Percentiles rank a stretch among this genome's conserved stretches.
These are phyloP conservation scores for Oryza australiensis DNA, from an alignment of 176 grass and related monocot species.

Conservation along the genomic window DNA sequence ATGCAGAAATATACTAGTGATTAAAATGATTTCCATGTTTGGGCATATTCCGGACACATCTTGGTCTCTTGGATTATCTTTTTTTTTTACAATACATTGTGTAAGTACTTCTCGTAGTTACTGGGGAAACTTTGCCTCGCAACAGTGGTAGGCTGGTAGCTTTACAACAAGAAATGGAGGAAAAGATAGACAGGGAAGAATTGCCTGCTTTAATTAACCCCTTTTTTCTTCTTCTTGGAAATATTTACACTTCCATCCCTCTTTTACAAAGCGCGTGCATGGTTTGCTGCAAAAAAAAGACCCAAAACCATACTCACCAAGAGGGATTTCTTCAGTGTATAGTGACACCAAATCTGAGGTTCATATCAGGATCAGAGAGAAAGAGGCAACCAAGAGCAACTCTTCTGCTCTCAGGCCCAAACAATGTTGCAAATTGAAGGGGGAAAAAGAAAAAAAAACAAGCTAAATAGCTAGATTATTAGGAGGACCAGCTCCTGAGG, in stretches of 20 bases:
- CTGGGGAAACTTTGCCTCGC: not conserved
- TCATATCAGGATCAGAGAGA: not conserved
- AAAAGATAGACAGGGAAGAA: not conserved
- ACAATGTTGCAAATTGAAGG: constrained; percentile 25
- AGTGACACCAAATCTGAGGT: constrained; percentile 18
- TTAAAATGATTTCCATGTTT: not conserved
- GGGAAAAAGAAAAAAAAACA: not conserved
- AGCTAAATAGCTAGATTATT: constrained; percentile 17
- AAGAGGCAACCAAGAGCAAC: constrained; percentile 34
- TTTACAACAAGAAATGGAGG: too few species aligned
- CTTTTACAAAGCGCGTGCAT: constrained; percentile 34
- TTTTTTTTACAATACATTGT: not conserved
- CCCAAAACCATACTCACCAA: constrained; percentile 42
- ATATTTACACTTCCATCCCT: constrained; percentile 28
- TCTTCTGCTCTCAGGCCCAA: constrained; percentile 35
- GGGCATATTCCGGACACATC: not conserved
- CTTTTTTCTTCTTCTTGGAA: not conserved
- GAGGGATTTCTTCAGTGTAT: constrained; percentile 34
- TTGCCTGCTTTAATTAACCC: not conserved
- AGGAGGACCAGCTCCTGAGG: constrained; percentile 69
- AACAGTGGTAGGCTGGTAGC: too few species aligned
- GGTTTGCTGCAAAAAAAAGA: constrained; percentile 27
- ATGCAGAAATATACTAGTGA: not conserved
- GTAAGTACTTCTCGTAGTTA: not conserved
- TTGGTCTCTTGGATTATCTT: too few species aligned